phyloP scores from a whole-genome alignment of 805 yeast genomes.

The Starmerella apicola region DNA sequence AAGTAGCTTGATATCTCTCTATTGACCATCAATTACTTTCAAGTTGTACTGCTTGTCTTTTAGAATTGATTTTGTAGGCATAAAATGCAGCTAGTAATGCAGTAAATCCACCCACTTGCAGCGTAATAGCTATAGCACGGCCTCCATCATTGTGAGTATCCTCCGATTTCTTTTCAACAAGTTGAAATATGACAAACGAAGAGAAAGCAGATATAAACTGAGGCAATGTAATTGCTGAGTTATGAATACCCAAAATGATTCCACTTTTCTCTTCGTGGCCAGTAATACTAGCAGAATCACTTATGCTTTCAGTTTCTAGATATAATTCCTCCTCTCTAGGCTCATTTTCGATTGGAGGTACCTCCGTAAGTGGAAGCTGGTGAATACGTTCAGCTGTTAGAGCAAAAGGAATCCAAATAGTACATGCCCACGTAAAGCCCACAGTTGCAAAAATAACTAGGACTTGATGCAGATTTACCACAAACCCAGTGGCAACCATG shows the following conservation, averaged over 20 bases:
- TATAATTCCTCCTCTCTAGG: not conserved
- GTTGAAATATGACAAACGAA: conserved; percentile 28
- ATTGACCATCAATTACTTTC: too few species aligned
- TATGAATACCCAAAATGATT: conserved; percentile 30
- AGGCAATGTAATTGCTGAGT: conserved; percentile 31
- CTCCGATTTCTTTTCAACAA: conserved; percentile 19
- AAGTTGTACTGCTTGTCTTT: too few species aligned
- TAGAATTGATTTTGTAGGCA: conserved; percentile 16
- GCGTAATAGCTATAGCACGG: conserved; percentile 27
- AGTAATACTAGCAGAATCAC: not conserved
- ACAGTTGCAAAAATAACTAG: conserved; percentile 39
- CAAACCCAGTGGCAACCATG: conserved; percentile 37
- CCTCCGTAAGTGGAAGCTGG: conserved; percentile 16
- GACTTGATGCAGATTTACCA: conserved; percentile 33
- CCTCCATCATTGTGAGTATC: conserved; percentile 26
- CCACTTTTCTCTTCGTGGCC: conserved; percentile 26
- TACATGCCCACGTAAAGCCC: conserved; percentile 55
- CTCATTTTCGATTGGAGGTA: not conserved
- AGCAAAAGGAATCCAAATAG: conserved; percentile 57
- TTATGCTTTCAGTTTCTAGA: not conserved
- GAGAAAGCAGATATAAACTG: conserved; percentile 31
- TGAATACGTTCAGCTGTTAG: conserved; percentile 39
- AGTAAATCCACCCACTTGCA: conserved; percentile 29
- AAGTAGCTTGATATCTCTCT: too few species aligned
- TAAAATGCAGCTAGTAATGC: conserved; percentile 28